Base-by-base conservation (phyloP, 1,284 basidiomycete genomes). In the Rhodotorula sp. region DNA sequence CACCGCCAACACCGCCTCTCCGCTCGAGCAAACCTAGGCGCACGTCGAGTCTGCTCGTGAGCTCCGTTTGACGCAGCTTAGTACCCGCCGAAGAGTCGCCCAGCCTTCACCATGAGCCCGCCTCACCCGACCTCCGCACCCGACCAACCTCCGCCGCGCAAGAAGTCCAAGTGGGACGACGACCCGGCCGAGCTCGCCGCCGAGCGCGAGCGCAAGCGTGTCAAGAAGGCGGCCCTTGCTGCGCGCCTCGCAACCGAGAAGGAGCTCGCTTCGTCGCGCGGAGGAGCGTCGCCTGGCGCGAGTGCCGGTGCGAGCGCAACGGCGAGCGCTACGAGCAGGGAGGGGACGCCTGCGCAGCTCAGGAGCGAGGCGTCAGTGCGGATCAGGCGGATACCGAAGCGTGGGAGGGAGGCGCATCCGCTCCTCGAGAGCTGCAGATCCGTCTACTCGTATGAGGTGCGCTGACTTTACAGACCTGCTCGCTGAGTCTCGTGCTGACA, bases 141-240 rank as follows among this genome's bases (percentile, higher is more conserved):
- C 27, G 53, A 54, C 53, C 53, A 34, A 16, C 50, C 50, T 14
- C 74, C 76, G 25, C 74, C 68, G 1, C 70, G 75, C 64, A 77
- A 76, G 49, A 75, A 73, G 50, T 73, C 70, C 8, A 74, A 74
- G 45, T 78, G 77, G 77, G 77, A 77, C 63, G 70, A 75, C 41
- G 66, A 74, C 23, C 71, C 74, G 9, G 71, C 76, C 17, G 73
- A 73, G 25, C 27, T 55, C 23, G 58, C 64, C 4, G 34, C 19
- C 21, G 71, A 64, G 17, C 60, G 66, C 25, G 68, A 70, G 42
- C 69, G 59, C 59, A 68, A 74, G 57, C 73, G 74, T 46, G 68
- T 52, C 53, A 74, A 70, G 68, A 71, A 66, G 65, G 62, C 53
- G 10, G 63, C 55, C 19, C 64, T 66, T 17, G 58, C 55, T 5